These are phyloP conservation scores for Colletotrichum theobromicola DNA, from an alignment of 2,329 filamentous ascomycete species.

Conservation along the genomic window DNA sequence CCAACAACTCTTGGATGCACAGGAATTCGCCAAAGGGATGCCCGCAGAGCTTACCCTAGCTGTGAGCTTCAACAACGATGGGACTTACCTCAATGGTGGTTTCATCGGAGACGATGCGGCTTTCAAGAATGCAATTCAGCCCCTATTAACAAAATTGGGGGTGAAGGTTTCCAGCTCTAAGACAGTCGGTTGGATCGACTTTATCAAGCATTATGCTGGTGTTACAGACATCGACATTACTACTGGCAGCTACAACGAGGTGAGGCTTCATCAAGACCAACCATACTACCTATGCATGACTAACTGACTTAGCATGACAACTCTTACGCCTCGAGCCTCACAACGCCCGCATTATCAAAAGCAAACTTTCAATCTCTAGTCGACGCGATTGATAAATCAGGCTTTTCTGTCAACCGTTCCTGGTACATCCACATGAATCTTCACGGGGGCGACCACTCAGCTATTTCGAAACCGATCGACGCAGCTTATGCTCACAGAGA, in stretches of 20 bases:
- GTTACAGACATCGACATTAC: background rate
- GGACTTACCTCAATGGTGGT: constrained; percentile 1
- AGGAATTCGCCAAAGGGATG: background rate
- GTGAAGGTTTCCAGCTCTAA: background rate
- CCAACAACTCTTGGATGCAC: background rate
- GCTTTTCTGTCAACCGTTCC: constrained; percentile 21
- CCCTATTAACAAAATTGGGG: background rate
- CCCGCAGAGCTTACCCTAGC: constrained; percentile 32
- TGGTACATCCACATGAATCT: constrained; percentile 41
- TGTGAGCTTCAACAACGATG: constrained; percentile 3
- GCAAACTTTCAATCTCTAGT: constrained; percentile 26
- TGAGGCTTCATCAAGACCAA: background rate
- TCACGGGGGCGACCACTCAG: constrained; percentile 39
- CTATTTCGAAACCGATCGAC: constrained; percentile 30
- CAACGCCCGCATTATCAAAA: constrained; percentile 28
- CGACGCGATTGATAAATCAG: constrained; percentile 22
- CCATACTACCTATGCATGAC: background rate
- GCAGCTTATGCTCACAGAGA: constrained; percentile 45
- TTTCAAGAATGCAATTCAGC: background rate
- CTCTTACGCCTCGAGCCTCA: constrained; percentile 34
- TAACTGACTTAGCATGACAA: constrained; percentile 27
- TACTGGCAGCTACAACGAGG: background rate
- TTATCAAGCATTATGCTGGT: background rate
- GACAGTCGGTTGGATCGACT: constrained; percentile 8
- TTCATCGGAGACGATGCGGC: background rate